Percentiles rank a stretch among this genome's conserved stretches.
Conservation (phyloP, 2,329 filamentous ascomycete species). For the Amesomyces nigricolor region DNA sequence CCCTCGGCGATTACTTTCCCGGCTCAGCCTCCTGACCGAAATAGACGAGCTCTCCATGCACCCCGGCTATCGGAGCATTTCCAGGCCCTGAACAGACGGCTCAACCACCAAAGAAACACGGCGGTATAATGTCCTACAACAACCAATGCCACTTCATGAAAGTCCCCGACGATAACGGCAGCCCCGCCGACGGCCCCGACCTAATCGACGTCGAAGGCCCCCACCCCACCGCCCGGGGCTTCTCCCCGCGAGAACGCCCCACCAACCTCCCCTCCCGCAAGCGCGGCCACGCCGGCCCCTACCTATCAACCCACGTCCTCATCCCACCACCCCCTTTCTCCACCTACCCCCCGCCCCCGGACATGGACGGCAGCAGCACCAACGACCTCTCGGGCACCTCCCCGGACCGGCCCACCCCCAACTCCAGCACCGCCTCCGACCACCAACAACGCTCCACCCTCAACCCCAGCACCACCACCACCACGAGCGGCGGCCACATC, state of each 20-base stretch:
- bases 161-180: constrained; percentile 36
- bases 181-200: constrained; percentile 36
- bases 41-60: constrained; percentile 12
- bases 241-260: constrained; percentile 14
- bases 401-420: constrained; percentile 53
- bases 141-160: constrained; percentile 43
- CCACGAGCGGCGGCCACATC: constrained; percentile 27
- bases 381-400: constrained; percentile 44
- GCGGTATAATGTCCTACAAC: constrained; percentile 34
- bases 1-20: not conserved
- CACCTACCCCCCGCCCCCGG: constrained; percentile 37
- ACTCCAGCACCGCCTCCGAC: constrained; percentile 48
- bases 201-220: constrained; percentile 36
- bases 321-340: constrained; percentile 11
- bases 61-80: not conserved
- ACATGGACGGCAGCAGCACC: constrained; percentile 39
- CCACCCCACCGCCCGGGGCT: constrained; percentile 26
- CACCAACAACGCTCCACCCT: constrained; percentile 28
- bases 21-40: constrained; percentile 22
- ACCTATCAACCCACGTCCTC: constrained; percentile 16
- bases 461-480: constrained; percentile 15
- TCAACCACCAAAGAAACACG: not conserved
- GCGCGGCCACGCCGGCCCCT: constrained; percentile 14
- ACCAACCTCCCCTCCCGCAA: constrained; percentile 22
- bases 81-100: not conserved